Percentiles rank a stretch among this genome's conserved stretches.
Conservation (phyloP, 345 rosid genomes). For the Acer campestre region DNA sequence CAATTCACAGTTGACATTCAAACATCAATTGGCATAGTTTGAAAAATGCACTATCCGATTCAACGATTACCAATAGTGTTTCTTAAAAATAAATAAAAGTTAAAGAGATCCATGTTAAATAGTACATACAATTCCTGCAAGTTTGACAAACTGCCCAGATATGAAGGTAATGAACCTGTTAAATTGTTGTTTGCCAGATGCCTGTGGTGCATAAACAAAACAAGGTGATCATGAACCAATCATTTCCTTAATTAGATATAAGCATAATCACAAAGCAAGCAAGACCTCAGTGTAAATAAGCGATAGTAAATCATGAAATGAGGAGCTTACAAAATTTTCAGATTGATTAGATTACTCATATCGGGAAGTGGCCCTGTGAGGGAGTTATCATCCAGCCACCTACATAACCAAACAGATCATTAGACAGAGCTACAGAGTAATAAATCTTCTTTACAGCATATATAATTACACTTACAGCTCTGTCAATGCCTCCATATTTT, state of each 20-base stretch:
- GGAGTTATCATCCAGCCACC: constrained; percentile 86
- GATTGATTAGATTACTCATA: constrained; percentile 69
- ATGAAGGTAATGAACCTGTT: constrained; percentile 74
- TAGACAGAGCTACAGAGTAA: neutral
- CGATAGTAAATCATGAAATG: constrained; percentile 10
- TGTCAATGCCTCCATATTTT: constrained; percentile 60
- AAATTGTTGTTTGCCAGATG: constrained; percentile 89
- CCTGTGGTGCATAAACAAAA: constrained; percentile 44
- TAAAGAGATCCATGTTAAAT: neutral
- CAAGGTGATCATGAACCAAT: constrained; percentile 21
- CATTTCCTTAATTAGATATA: neutral
- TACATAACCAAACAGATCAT: constrained; percentile 29
- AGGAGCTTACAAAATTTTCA: constrained; percentile 73
- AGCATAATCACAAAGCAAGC: neutral
- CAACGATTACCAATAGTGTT: neutral
- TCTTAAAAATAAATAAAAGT: neutral
- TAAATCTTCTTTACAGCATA: constrained; percentile 4
- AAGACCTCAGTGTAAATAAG: neutral
- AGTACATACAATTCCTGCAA: constrained; percentile 67
- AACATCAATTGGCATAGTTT: neutral
- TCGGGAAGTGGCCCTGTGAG: constrained; percentile 75
- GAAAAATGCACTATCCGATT: neutral
- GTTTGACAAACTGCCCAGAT: constrained; percentile 61
- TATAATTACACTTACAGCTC: constrained; percentile 78
- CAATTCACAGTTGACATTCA: constrained; percentile 5